Base-by-base conservation (phyloP, 2,329 filamentous ascomycete genomes). In the Polytolypa hystricis region DNA sequence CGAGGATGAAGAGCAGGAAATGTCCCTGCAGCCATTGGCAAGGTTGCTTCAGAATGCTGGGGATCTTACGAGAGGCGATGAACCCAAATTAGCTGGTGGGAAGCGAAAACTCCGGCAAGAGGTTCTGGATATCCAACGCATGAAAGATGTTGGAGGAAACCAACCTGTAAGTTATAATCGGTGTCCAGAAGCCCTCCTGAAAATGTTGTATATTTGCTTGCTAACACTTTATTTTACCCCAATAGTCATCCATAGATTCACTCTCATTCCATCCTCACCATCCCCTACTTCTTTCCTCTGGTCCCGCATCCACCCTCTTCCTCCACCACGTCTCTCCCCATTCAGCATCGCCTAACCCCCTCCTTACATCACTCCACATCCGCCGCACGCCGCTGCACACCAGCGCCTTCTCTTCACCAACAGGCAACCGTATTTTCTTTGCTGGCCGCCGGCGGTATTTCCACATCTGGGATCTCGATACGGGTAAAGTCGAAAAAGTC, bases 361-460 rank as follows among this genome's bases (percentile, higher is more conserved):
- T 87, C 26, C 71, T 96, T 39, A 95, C 89, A 1, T 93, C 86
- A 10, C 74, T 96, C 15, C 86, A 95, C 58, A 74, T 93, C 53
- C 80, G 79, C 52, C 74, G 76, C 44, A 89, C 86, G 0, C 83
- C 87, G n/a, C 71, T 98, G 36, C 77, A 81, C 40, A 85, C 81
- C 8, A 85, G 87, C 5, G 74, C 81, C 25, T 96, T 98, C 59
- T 68, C 86, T 39, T 74, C 71, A 17, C 76, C 81, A 4, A 64
- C 65, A 11, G 84, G 83, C 44, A 78, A 81, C 44, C 81, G 81
- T 49, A 81, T 98, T 47, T 84, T 94, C 58, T 83, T 95, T 41
- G 82, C 86, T 12, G 87, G 87, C 25, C 80, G 89, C 23, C 77
- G 91, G 33, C 79, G 79, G 44, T 96, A 86, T 66, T 95, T 96